A percentile compares a stretch with the other conserved stretches of the same genome.
These are phyloP conservation scores for Pyronema omphalodes DNA, from an alignment of 495 filamentous ascomycete species.

Conservation along the genomic window DNA sequence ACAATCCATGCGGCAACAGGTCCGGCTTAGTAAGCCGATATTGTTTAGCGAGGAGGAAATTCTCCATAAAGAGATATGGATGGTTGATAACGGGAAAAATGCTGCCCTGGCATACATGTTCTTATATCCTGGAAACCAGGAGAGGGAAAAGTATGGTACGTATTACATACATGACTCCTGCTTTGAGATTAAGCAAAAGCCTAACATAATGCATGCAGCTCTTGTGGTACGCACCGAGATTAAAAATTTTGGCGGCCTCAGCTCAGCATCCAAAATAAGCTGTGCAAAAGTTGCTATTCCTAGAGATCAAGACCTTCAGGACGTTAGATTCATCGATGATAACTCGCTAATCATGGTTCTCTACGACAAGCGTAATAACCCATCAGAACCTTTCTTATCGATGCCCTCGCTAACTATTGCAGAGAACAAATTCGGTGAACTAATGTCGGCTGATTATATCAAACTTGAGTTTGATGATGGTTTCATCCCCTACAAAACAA, in stretches of 20 bases:
- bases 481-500: constrained; percentile 22
- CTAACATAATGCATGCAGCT: constrained; percentile 24
- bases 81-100: constrained; percentile 22
- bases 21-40: constrained; percentile 35
- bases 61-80: constrained; percentile 25
- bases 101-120: constrained; percentile 21
- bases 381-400: not conserved
- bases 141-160: not conserved
- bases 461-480: constrained; percentile 26
- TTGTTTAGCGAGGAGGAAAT: constrained; percentile 26
- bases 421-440: constrained; percentile 7
- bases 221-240: constrained; percentile 34
- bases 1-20: constrained; percentile 37
- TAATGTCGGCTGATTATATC: constrained; percentile 14
- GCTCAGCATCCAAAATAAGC: constrained; percentile 30
- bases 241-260: constrained; percentile 36
- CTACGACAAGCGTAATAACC: constrained; percentile 26
- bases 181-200: not conserved
- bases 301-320: constrained; percentile 28
- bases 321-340: constrained; percentile 40
- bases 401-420: not conserved
- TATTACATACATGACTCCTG: not conserved
- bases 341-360: constrained; percentile 35
- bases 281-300: constrained; percentile 25
- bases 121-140: constrained; percentile 13